A percentile compares a stretch with the other conserved stretches of the same genome.
phyloP scores from a whole-genome alignment of 805 yeast species.

The Kuraishia piskuri region DNA sequence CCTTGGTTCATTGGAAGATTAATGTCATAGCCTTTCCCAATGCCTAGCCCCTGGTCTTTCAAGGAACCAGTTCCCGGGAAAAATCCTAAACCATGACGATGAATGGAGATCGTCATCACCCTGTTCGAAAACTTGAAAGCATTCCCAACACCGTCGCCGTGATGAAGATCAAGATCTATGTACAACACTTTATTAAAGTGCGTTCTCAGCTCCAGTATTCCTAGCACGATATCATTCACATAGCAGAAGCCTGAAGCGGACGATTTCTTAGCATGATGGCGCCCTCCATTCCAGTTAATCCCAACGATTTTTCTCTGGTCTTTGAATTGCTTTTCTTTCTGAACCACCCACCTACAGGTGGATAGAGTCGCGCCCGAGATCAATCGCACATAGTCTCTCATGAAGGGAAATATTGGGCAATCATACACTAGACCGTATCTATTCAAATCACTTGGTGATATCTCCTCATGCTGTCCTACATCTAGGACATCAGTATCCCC shows the following conservation, averaged over 20 bases:
- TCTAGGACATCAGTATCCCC: conserved; percentile 11
- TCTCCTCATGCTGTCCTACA: not conserved
- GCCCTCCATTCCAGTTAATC: conserved; percentile 73
- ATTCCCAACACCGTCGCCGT: conserved; percentile 71
- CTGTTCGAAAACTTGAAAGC: conserved; percentile 50
- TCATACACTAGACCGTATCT: conserved; percentile 30
- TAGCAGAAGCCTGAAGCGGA: conserved; percentile 68
- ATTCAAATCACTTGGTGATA: conserved; percentile 5
- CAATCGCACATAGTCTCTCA: conserved; percentile 38
- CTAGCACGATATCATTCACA: conserved; percentile 57
- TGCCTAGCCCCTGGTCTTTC: conserved; percentile 27
- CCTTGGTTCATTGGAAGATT: conserved; percentile 57
- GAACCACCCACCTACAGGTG: conserved; percentile 30
- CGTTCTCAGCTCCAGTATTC: conserved; percentile 42
- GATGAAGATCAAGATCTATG: conserved; percentile 68
- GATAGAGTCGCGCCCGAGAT: conserved; percentile 52
- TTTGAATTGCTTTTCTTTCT: not conserved
- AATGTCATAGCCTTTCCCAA: conserved; percentile 27
- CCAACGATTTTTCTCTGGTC: conserved; percentile 26
- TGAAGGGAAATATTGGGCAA: conserved; percentile 51
- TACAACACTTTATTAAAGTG: conserved; percentile 41
- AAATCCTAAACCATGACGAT: conserved; percentile 57
- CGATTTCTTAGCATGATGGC: conserved; percentile 55
- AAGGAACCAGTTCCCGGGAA: conserved; percentile 63
- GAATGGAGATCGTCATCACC: conserved; percentile 57